Evolutionary conservation across 2,329 filamentous ascomycete genomes (phyloP), one percentile per base, ranked within the genome.

Genomic region (Ophiobolus disseminans): DNA sequence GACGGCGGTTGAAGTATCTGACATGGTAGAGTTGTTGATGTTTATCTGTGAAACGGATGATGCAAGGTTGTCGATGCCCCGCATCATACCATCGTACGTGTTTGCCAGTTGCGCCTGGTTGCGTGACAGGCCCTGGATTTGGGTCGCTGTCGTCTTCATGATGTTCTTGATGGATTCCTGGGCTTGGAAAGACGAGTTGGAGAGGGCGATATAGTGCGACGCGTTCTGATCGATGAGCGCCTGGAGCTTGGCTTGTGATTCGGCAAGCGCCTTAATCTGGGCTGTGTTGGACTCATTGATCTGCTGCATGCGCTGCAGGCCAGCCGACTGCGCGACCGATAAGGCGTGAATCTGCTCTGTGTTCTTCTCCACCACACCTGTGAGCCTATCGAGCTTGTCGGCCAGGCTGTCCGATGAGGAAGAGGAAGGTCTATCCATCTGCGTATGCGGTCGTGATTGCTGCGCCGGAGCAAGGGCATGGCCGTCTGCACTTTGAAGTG

Each of bases 281-380:
- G 63, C 62, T 16, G 57, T 58, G 42, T 67, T 71, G 5, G 67
- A 63, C 37, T 72, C 68, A 39, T 70, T 70, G 51, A 72, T 71
- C 35, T 70, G 65, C 35, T 72, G 69, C 69, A 72, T 72, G 34
- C 57, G 59, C 40, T 68, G 62, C 2, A 72, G 59, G 5, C 69
- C 69, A 2, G 57, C 57, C 8, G 66, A 70, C 34, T 72, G 69
- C 8, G 68, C 69, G 7, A 70, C 68, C 3, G 55, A 61, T 5
- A 72, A 63, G 4, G 69, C 69, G 4, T 60, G 60, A 21, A 72
- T 71, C 17, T 70, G 66, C 20, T 66, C 58, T 3, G 57, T 62
- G 41, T 69, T 72, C 28, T 57, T 60, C 19, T 62, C 60, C 3
- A 71, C 67, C 20, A 70, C 57, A 6, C 56, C 48, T 20, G 60